These are phyloP conservation scores for Boletus pseudo-olivaceus DNA, from an alignment of 768 basidiomycete species.

Conservation along the genomic window DNA sequence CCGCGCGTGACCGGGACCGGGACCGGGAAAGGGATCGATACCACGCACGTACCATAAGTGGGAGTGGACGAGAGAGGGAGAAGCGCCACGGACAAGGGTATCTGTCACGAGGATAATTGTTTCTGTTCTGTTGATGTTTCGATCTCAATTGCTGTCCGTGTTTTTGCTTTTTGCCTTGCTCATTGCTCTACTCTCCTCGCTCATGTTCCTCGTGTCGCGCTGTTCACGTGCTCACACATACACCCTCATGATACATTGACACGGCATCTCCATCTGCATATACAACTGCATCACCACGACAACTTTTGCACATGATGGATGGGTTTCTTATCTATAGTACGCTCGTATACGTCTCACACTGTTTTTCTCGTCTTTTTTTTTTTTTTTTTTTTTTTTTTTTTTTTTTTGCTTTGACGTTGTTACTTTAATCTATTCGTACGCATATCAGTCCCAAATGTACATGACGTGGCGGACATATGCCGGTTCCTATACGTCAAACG, in stretches of 20 bases:
- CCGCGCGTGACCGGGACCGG: slow-evolving; percentile 18
- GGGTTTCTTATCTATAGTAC: not conserved
- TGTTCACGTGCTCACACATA: not conserved
- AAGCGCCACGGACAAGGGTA: slow-evolving; percentile 16
- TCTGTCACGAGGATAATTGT: slow-evolving; percentile 10
- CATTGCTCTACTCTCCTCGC: no score
- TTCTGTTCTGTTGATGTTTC: no score
- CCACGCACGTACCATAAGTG: slow-evolving; percentile 5
- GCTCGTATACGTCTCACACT: not conserved
- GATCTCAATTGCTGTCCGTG: not conserved
- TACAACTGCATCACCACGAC: not conserved
- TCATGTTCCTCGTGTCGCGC: no score
- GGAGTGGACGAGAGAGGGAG: slow-evolving; percentile 13
- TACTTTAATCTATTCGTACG: not conserved
- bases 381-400: no score
- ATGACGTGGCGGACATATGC: not conserved
- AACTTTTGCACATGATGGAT: slow-evolving; percentile 1
- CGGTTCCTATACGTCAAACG: no score
- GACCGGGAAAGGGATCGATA: slow-evolving; percentile 15
- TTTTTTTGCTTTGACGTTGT: not conserved
- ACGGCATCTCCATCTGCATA: not conserved
- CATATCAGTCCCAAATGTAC: not conserved
- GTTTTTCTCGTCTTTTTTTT: no score
- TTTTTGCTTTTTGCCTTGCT: not conserved
- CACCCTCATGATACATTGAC: no score